phyloP scores from a whole-genome alignment of 805 yeast genomes.

The Yarrowia sp. region DNA sequence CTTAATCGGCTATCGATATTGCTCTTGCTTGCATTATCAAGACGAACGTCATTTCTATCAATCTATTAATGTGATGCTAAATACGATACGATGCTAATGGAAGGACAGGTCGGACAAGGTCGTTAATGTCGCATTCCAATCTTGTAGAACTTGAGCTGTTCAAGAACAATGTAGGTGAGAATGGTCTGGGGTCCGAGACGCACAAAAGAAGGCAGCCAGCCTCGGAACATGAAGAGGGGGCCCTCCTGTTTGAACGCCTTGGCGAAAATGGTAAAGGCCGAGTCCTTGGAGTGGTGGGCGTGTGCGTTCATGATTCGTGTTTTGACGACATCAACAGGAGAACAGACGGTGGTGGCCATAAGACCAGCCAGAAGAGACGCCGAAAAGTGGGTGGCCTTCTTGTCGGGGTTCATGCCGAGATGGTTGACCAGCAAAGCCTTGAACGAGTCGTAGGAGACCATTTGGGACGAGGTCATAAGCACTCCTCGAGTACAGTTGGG shows the following conservation, averaged over 20 bases:
- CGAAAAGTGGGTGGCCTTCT: slow-evolving; percentile 68
- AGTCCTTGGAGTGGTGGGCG: slow-evolving; percentile 37
- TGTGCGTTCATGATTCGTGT: slow-evolving; percentile 77
- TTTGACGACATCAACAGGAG: slow-evolving; percentile 89
- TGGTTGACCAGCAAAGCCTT: slow-evolving; percentile 55
- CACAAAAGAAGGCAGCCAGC: slow-evolving; percentile 85
- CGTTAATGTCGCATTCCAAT: slow-evolving; percentile 29
- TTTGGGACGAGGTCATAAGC: slow-evolving; percentile 87
- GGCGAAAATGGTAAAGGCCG: slow-evolving; percentile 50
- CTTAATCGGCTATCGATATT: not conserved
- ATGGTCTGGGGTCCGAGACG: slow-evolving; percentile 71
- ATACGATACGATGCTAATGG: slow-evolving; percentile 9
- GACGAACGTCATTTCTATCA: not conserved
- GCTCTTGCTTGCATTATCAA: not conserved
- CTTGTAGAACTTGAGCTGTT: slow-evolving; percentile 38
- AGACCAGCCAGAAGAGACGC: slow-evolving; percentile 80
- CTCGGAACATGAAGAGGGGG: slow-evolving; percentile 75
- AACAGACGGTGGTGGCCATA: slow-evolving; percentile 86
- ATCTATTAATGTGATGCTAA: slow-evolving; percentile 8
- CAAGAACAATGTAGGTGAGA: slow-evolving; percentile 42
- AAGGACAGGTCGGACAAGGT: too few relatives aligned
- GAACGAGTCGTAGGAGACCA: slow-evolving; percentile 78
- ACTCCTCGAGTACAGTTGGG: slow-evolving; percentile 81
- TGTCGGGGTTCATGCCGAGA: slow-evolving; percentile 52
- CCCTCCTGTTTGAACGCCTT: slow-evolving; percentile 68